These are phyloP conservation scores for Nicotiana benthamiana DNA, from an alignment of 257 asterid species.

Conservation along the genomic window DNA sequence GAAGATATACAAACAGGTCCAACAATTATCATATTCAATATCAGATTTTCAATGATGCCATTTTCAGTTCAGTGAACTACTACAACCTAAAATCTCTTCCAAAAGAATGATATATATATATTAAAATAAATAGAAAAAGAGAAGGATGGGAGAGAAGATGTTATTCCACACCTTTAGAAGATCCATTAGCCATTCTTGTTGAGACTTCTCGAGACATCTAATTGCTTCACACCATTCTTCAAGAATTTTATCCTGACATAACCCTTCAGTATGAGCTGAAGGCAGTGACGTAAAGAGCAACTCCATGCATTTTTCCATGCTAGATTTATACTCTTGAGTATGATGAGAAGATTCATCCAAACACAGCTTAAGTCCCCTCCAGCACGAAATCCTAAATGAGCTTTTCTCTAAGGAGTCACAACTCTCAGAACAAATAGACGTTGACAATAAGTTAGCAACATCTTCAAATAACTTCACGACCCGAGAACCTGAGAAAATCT, in stretches of 20 bases:
- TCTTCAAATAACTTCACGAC: constrained; percentile 66
- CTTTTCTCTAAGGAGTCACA: constrained; percentile 35
- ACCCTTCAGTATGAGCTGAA: constrained; percentile 24
- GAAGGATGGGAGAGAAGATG: not conserved
- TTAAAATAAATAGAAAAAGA: not conserved
- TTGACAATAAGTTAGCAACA: constrained; percentile 42
- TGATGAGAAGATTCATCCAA: constrained; percentile 41
- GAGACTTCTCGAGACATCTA: constrained; percentile 72
- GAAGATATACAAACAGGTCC: not conserved
- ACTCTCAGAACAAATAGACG: constrained; percentile 42
- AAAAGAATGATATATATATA: not conserved
- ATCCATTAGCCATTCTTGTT: constrained; percentile 58
- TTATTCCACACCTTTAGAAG: constrained; percentile 55
- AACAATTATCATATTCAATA: not conserved
- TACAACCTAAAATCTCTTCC: constrained; percentile 3
- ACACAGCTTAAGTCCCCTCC: constrained; percentile 81
- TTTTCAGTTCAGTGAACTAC: not conserved
- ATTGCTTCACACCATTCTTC: constrained; percentile 83
- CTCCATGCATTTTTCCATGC: constrained; percentile 67
- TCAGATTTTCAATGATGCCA: not conserved
- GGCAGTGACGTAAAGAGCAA: constrained; percentile 56
- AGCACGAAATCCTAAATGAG: constrained; percentile 63
- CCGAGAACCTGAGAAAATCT: constrained; percentile 69
- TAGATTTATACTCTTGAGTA: constrained; percentile 31
- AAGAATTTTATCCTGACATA: constrained; percentile 19